phyloP scores from a whole-genome alignment of 257 asterid genomes.

The Ocimum tenuiflorum region DNA sequence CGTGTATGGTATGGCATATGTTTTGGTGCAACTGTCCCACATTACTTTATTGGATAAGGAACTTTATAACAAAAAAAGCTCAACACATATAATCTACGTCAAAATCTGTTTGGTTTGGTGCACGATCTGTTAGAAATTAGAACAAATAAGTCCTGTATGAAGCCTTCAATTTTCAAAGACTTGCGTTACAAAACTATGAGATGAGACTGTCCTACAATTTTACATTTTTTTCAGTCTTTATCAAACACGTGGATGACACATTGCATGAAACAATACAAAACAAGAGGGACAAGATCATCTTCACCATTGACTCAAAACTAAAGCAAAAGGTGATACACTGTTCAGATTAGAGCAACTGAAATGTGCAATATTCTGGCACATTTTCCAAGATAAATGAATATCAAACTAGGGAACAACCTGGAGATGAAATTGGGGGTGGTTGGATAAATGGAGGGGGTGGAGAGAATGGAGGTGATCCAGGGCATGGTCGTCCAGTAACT shows the following conservation, averaged over 20 bases:
- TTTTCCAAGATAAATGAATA: not conserved
- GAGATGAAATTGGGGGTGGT: slow-evolving; percentile 71
- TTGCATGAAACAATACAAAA: not conserved
- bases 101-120: no score
- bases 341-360: not conserved
- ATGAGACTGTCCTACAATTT: not conserved
- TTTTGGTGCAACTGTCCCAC: not conserved
- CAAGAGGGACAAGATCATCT: not conserved
- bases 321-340: not conserved
- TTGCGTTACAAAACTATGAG: not conserved
- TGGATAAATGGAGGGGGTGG: slow-evolving; percentile 98
- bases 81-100: no score
- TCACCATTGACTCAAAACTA: not conserved
- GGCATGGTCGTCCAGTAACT: slow-evolving; percentile 95
- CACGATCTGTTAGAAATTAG: no score
- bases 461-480: slow-evolving; percentile 98
- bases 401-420: slow-evolving; percentile 48
- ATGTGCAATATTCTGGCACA: not conserved
- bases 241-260: not conserved
- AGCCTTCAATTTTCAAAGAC: no score
- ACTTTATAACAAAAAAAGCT: not conserved
- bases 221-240: not conserved
- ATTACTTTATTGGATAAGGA: not conserved
- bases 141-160: no score
- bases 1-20: no score